phyloP scores from a whole-genome alignment of 176 grass and related monocot species.

The Carex cristatella region DNA sequence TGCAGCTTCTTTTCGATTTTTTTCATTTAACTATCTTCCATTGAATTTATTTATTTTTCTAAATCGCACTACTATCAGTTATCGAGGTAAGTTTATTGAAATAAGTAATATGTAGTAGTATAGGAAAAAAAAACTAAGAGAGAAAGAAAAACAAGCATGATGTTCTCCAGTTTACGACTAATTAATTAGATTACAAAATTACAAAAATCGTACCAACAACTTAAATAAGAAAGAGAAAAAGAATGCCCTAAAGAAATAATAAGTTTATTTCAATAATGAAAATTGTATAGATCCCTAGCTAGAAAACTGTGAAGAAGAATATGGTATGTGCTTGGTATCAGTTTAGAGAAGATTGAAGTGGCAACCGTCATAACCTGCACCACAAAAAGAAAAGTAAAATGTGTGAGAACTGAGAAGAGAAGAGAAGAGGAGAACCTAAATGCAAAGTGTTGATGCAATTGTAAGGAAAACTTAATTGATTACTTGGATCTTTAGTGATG shows the following conservation, averaged over 20 bases:
- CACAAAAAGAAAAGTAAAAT: neutral
- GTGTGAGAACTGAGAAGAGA: neutral
- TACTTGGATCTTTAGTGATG: constrained; percentile 91
- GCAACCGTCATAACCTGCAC: constrained; percentile 56
- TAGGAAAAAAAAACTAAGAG: neutral
- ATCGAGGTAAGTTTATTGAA: neutral
- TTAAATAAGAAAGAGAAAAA: neutral
- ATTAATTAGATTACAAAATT: constrained; percentile 24
- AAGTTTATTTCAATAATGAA: neutral
- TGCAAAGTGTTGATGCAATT: neutral
- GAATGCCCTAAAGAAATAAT: constrained; percentile 15
- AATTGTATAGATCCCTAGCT: neutral
- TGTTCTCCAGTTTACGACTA: neutral
- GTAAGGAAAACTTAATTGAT: neutral
- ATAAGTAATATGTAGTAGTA: neutral
- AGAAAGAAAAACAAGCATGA: neutral
- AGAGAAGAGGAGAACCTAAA: neutral
- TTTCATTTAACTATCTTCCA: neutral
- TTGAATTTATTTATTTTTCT: neutral
- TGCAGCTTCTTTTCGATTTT: neutral
- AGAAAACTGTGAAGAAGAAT: constrained; percentile 5
- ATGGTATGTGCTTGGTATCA: neutral
- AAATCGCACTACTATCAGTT: neutral
- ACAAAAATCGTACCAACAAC: constrained; percentile 9
- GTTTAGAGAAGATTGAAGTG: constrained; percentile 63